Conservation (phyloP, 2,329 filamentous ascomycete genomes). For the Huntiella abstrusa region DNA sequence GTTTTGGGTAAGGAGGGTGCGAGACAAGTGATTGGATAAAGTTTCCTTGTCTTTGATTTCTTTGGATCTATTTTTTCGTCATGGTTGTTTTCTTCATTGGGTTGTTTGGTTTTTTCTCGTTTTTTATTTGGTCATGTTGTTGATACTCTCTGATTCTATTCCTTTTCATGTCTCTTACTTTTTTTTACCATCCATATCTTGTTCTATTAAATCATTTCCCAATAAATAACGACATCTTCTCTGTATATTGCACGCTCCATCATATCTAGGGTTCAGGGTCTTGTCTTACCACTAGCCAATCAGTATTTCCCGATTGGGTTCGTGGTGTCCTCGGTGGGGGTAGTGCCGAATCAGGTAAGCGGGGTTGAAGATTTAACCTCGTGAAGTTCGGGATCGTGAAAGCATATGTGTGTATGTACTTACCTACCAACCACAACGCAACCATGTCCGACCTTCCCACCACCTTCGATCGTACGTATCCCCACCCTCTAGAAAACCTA, state of each 20-base stretch:
- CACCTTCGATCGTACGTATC: constrained; percentile 36
- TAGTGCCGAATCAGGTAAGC: too few relatives aligned
- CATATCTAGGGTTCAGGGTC: too few relatives aligned
- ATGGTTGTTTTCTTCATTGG: background rate
- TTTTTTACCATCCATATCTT: background rate
- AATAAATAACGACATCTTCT: background rate
- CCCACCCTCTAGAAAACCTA: background rate
- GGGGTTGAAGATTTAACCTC: too few relatives aligned
- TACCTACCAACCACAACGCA: too few relatives aligned
- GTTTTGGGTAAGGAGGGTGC: constrained; percentile 92
- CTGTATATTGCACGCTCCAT: too few relatives aligned
- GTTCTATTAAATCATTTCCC: background rate
- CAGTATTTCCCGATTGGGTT: too few relatives aligned
- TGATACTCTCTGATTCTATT: background rate
- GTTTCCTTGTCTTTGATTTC: background rate
- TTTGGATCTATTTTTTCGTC: background rate
- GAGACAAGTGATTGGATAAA: constrained; percentile 54
- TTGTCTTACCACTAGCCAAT: background rate
- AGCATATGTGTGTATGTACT: too few relatives aligned
- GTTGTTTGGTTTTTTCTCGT: background rate
- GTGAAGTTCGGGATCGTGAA: too few relatives aligned
- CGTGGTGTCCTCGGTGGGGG: too few relatives aligned
- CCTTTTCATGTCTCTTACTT: background rate
- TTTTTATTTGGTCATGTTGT: background rate
- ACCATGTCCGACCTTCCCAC: constrained; percentile 34